phyloP scores from a whole-genome alignment of 805 yeast species.

The Yamadazyma endophytica region DNA sequence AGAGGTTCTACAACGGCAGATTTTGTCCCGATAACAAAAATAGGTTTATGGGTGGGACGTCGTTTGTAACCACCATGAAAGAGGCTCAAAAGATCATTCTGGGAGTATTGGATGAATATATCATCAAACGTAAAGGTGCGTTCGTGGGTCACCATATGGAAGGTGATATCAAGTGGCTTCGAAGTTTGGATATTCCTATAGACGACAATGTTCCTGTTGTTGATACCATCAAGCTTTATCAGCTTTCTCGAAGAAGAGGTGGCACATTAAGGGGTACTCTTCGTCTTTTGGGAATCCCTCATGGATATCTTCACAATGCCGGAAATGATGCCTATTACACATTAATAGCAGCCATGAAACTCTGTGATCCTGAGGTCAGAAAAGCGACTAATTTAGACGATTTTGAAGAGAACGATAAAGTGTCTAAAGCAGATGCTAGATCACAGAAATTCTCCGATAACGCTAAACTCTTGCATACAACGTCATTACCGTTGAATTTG shows the following conservation, averaged over 20 bases:
- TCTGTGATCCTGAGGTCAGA: slow-evolving; percentile 47
- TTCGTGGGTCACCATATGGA: slow-evolving; percentile 59
- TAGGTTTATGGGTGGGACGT: slow-evolving; percentile 47
- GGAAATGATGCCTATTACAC: slow-evolving; percentile 71
- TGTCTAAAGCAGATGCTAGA: slow-evolving; percentile 1
- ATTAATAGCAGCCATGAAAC: slow-evolving; percentile 43
- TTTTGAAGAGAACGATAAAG: slow-evolving; percentile 8
- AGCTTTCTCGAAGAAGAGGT: slow-evolving; percentile 35
- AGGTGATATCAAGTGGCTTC: slow-evolving; percentile 54
- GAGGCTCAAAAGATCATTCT: slow-evolving; percentile 40
- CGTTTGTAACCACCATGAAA: slow-evolving; percentile 34
- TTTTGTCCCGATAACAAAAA: slow-evolving; percentile 55
- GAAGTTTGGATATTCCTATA: slow-evolving; percentile 41
- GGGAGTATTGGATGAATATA: slow-evolving; percentile 40
- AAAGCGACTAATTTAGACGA: slow-evolving; percentile 13
- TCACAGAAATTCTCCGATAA: slow-evolving; percentile 8
- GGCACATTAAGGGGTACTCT: slow-evolving; percentile 45
- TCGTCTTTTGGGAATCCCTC: slow-evolving; percentile 47
- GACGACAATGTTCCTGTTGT: slow-evolving; percentile 26
- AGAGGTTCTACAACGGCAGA: slow-evolving; percentile 38
- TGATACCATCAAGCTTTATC: slow-evolving; percentile 51
- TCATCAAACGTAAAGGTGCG: slow-evolving; percentile 22
- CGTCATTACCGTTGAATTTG: too few species aligned
- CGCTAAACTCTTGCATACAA: background rate
- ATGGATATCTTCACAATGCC: slow-evolving; percentile 62